Evolutionary conservation across 257 asterid species (phyloP), one percentile per base, ranked within the genome.

Genomic region (Fraxinus anomala): DNA sequence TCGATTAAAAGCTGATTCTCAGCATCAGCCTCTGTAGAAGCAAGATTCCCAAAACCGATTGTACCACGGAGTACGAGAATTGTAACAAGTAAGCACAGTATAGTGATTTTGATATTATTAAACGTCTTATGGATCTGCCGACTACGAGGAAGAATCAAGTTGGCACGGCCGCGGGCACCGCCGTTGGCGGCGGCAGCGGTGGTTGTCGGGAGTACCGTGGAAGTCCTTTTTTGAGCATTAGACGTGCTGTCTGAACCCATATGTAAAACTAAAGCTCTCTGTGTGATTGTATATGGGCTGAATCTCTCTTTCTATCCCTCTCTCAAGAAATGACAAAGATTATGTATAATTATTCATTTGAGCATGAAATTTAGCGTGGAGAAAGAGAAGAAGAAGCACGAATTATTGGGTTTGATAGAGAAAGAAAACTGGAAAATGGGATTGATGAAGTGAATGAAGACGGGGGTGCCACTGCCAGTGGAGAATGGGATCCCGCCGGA

Each of bases 61-160:
- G 95, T 90, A 39, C 95, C 95, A 26, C 95, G 95, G 4, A 90
- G 84, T 24, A 90, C 95, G 33, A 90, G 89, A 44, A 90, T 88
- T 14, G 95, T 90, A 59, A 90, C 90, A 59, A 90, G 82, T 73
- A 91, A 90, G 70, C 95, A 90, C 33, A 90, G 84, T 59, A 90
- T 66, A 2, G 95, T 90, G 70, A 90, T 88, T 78, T 90, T 90
- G 16, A 90, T 44, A 34, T 84, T 88, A 87, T 87, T 88, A 73
- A 87, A 87, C 17, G 92, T 87, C 65, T 84, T 89, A 0, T 83
- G 84, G 82, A 86, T 88, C 91, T 87, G 90, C 42, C 89, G 72
- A 63, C 92, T 87, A 0, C 91, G 90, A 13, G 89, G 84, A 44
- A 83, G 54, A 26, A 69, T 5, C 1, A 84, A 78, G 24, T 79